Evolutionary conservation across 768 basidiomycete genomes (phyloP).

Genomic region (Leccinum barrowsii): DNA sequence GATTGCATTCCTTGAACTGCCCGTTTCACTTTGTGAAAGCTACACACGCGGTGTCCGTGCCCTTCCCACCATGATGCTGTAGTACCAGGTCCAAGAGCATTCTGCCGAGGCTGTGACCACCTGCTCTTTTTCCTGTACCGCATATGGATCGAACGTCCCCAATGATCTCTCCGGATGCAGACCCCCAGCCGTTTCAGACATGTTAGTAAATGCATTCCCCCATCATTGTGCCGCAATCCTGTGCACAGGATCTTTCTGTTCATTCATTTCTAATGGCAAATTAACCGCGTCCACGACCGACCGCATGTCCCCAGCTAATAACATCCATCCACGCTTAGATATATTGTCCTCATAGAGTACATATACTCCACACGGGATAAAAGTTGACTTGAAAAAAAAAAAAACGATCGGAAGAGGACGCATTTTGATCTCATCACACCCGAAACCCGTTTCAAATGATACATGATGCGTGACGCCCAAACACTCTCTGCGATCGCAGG

Average conservation of each 20-base stretch:
- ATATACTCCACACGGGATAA: no score
- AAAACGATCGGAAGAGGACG: not conserved
- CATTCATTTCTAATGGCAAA: no score
- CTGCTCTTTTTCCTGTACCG: not conserved
- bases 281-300: no score
- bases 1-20: not conserved
- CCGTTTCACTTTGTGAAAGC: not conserved
- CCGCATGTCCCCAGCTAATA: no score
- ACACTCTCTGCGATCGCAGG: not conserved
- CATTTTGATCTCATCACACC: not conserved
- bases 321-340: no score
- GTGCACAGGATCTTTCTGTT: no score
- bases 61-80: not conserved
- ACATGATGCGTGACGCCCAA: not conserved
- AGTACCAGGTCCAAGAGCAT: not conserved
- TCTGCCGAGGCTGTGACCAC: not conserved
- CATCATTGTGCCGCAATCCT: no score
- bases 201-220: no score
- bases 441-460: not conserved
- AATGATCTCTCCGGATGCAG: not conserved
- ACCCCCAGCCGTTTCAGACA: not conserved
- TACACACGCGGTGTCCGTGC: not conserved
- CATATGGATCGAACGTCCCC: not conserved
- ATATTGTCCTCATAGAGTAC: no score
- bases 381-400: no score